Base-by-base conservation (phyloP, 495 filamentous ascomycete genomes). In the Jackrogersella minutella region DNA sequence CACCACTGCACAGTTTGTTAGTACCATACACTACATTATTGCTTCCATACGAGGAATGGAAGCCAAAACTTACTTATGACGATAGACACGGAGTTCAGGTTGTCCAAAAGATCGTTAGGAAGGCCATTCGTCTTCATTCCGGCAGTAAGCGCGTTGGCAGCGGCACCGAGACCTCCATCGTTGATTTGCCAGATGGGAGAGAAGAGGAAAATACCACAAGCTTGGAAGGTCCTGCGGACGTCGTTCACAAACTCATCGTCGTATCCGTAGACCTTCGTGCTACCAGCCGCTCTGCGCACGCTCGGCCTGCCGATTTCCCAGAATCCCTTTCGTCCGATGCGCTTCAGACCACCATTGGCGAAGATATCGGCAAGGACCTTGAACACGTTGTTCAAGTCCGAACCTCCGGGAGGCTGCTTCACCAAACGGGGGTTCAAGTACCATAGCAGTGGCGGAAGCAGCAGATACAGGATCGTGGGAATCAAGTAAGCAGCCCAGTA, bases 401-500 rank as follows among this genome's bases (percentile, higher is more conserved):
- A 83, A 19, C 85, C 84, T 49, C 76, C 79, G 0, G 85, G 82
- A 0, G 84, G 81, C 63, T 78, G 64, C 61, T 81, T 82, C 43
- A 83, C 69, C 2, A 82, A 77, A 34, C 75, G 78, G 30, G 79
- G 79, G 58, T 83, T 84, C 14, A 85, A 67, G 5, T 70, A 78
- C 49, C 74, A 79, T 21, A 88, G 76, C 10, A 88, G 68, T 16
- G 80, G 70, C 0, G 83, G 84, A 4, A 87, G 76, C 44, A 85
- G 58, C 47, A 87, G 74, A 58, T 86, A 88, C 13, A 87, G 69
- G 58, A 85, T 80, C 5, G 82, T 80, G 39, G 88, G 87, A 19
- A 94, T 84, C 36, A 93, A 78, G 74, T 87, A 93, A 11, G 85
- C 87, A 3, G 82, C 82, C 89, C 88, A 93, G 79, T 89, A 92